Evolutionary conservation across 306 rosid species (phyloP).

Genomic region (Myrica gale): DNA sequence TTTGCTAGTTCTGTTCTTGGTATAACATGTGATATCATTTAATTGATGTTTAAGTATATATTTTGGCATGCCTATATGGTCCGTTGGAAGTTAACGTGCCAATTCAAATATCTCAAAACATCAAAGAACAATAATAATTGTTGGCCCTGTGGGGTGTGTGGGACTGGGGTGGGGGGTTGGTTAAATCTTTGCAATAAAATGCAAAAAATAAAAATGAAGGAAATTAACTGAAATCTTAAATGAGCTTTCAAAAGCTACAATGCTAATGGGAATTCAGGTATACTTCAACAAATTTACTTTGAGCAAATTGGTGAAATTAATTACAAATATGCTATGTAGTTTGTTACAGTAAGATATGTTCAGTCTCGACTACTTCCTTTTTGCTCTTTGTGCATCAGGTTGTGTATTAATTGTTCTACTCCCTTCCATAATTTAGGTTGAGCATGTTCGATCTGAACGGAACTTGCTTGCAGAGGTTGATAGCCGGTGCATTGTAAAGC

Average conservation of each 20-base stretch:
- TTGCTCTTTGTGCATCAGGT: background rate
- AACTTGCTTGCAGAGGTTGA: slow-evolving; percentile 99
- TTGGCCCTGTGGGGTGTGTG: background rate
- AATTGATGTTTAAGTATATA: background rate
- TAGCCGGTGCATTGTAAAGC: slow-evolving; percentile 97
- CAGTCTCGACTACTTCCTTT: background rate
- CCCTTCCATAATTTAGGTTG: slow-evolving; percentile 54
- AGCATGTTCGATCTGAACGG: slow-evolving; percentile 99
- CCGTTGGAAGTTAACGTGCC: background rate
- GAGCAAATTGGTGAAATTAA: background rate
- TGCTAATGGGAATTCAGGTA: background rate
- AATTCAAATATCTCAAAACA: too few relatives aligned
- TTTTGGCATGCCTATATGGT: background rate
- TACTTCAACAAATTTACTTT: background rate
- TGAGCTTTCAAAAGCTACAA: background rate
- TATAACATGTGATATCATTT: background rate
- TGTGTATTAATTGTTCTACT: slow-evolving; percentile 17
- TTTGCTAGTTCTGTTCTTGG: background rate
- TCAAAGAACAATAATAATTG: too few relatives aligned
- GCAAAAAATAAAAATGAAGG: background rate
- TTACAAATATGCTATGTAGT: background rate
- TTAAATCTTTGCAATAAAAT: background rate
- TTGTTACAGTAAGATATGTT: background rate
- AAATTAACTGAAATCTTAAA: background rate
- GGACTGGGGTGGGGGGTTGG: background rate